Percentiles rank a stretch among this genome's conserved stretches.
Evolutionary conservation across 73 alveolate species (phyloP).

Genomic region (Tetrahymena thermophila): DNA sequence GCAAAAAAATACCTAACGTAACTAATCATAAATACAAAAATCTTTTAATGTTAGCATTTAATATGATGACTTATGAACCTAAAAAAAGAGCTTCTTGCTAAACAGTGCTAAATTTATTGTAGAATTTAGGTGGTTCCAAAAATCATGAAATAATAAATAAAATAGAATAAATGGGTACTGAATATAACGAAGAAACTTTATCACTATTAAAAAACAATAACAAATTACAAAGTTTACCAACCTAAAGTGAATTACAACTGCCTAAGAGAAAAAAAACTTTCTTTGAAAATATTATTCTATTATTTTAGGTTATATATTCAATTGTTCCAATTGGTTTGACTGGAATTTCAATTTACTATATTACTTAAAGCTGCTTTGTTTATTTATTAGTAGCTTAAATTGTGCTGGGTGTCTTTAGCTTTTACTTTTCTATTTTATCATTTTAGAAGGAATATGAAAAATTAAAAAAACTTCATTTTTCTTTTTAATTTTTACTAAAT

Average conservation of each 20-base stretch:
- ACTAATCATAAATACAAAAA: too few species aligned
- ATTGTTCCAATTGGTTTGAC: neutral
- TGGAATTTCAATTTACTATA: neutral
- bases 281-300: too few species aligned
- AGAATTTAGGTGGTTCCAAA: neutral
- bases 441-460: neutral
- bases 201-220: neutral
- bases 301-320: neutral
- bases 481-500: too few species aligned
- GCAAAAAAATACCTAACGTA: neutral
- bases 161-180: neutral
- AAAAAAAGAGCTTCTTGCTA: neutral
- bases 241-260: neutral
- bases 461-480: too few species aligned
- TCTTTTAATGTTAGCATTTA: neutral
- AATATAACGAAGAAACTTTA: neutral
- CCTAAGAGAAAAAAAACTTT: neutral
- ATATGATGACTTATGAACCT: neutral
- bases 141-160: too few species aligned
- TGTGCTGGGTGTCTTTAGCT: neutral
- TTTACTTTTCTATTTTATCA: neutral
- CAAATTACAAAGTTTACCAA: too few species aligned
- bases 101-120: neutral
- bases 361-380: neutral
- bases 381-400: neutral